Evolutionary conservation across 1,284 basidiomycete genomes (phyloP).

Genomic region (Microbotryum lychnidis-dioicae): DNA sequence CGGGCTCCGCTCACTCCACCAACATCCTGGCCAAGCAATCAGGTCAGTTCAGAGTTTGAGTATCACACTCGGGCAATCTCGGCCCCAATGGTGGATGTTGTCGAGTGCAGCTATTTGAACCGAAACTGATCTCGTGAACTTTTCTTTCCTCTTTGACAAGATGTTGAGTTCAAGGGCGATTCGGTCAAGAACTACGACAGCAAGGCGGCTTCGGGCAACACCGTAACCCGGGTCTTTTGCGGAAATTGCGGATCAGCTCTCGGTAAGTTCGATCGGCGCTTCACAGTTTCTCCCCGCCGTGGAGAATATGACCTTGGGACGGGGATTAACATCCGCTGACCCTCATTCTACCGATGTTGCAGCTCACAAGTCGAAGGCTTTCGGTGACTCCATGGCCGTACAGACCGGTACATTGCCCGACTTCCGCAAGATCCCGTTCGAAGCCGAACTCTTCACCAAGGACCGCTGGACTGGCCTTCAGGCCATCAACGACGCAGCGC

Average conservation of each 20-base stretch:
- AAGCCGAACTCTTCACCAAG: slow-evolving; percentile 33
- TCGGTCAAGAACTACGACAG: slow-evolving; percentile 29
- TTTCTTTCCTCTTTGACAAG: background rate
- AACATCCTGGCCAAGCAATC: slow-evolving; percentile 30
- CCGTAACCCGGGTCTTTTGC: slow-evolving; percentile 32
- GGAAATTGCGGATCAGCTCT: slow-evolving; percentile 31
- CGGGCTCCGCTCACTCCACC: slow-evolving; percentile 28
- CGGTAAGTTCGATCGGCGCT: slow-evolving; percentile 17
- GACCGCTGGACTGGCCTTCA: slow-evolving; percentile 29
- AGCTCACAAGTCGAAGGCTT: slow-evolving; percentile 24
- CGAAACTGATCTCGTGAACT: slow-evolving; percentile 2
- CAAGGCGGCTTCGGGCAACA: slow-evolving; percentile 28
- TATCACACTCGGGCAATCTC: too few relatives aligned
- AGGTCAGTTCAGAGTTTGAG: too few relatives aligned
- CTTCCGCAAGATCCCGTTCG: slow-evolving; percentile 31
- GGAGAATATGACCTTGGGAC: too few relatives aligned
- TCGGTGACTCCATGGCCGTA: slow-evolving; percentile 28
- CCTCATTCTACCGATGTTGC: too few relatives aligned
- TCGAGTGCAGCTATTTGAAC: background rate
- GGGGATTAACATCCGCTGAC: background rate
- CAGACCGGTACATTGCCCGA: slow-evolving; percentile 30
- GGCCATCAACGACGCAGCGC: slow-evolving; percentile 21
- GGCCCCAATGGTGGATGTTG: too few relatives aligned
- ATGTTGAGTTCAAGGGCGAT: slow-evolving; percentile 22
- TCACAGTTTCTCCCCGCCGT: background rate